Evolutionary conservation across 2,329 filamentous ascomycete genomes (phyloP).

Genomic region (Alternaria alternata): DNA sequence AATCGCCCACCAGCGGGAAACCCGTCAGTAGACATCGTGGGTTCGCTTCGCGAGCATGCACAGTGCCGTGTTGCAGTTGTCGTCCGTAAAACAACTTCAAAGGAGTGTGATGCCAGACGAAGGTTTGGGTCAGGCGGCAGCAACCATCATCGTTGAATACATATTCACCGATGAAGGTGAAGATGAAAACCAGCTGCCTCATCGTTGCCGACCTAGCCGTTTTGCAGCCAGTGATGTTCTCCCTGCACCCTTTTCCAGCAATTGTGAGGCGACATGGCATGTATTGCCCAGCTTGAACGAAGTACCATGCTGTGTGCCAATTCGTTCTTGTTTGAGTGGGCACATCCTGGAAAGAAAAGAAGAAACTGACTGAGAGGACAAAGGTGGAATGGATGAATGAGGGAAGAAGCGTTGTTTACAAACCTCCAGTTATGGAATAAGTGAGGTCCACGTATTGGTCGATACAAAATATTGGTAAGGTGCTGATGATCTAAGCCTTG

Average conservation of each 20-base stretch:
- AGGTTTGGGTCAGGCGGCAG: too few relatives aligned
- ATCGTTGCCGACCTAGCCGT: neutral
- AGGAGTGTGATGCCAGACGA: too few relatives aligned
- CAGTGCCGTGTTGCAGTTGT: neutral
- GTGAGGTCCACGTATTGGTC: neutral
- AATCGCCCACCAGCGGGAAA: fast-evolving
- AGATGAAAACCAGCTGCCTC: neutral
- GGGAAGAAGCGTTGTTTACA: neutral
- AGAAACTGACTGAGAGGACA: too few relatives aligned
- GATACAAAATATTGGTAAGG: neutral
- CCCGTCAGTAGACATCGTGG: too few relatives aligned
- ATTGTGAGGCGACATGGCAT: neutral
- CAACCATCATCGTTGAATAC: neutral
- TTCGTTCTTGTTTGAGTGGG: fast-evolving
- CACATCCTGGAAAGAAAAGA: too few relatives aligned
- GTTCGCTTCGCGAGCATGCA: fast-evolving
- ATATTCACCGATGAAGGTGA: neutral
- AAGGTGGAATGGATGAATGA: neutral
- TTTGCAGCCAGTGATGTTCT: fast-evolving
- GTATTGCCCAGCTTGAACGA: neutral
- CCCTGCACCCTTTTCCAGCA: too few relatives aligned
- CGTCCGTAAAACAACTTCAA: too few relatives aligned
- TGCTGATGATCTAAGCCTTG: fast-evolving
- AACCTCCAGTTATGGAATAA: neutral
- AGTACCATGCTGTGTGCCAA: fast-evolving